These are phyloP conservation scores for Obba rivulosa DNA, from an alignment of 768 basidiomycete species.

Conservation along the genomic window DNA sequence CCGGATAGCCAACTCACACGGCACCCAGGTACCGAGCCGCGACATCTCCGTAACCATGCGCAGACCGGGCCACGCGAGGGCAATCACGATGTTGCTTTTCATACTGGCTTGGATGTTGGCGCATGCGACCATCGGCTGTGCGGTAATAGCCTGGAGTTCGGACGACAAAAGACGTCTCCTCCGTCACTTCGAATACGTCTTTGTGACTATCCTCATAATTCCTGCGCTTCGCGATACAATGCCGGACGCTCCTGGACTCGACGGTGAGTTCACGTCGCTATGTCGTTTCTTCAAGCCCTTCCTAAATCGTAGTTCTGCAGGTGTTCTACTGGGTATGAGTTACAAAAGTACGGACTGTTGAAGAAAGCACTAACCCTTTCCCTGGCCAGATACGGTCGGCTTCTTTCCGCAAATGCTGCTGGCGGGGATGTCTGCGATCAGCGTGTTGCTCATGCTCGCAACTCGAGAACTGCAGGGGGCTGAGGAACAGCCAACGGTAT, in stretches of 20 bases:
- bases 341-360: not conserved
- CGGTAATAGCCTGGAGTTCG: conserved; percentile 36
- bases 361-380: not conserved
- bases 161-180: conserved; percentile 26
- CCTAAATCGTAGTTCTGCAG: conserved; percentile 21
- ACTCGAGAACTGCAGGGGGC: conserved; percentile 29
- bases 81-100: conserved; percentile 43
- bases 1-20: conserved; percentile 37
- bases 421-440: conserved; percentile 33
- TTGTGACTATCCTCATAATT: conserved; percentile 39
- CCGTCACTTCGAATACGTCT: conserved; percentile 34
- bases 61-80: conserved; percentile 40
- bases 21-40: conserved; percentile 35
- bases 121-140: conserved; percentile 44
- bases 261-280: conserved; percentile 26
- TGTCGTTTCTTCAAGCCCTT: not conserved
- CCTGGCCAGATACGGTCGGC: conserved; percentile 43
- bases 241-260: conserved; percentile 53
- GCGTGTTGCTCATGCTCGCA: conserved; percentile 38
- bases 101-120: conserved; percentile 47
- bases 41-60: conserved; percentile 42
- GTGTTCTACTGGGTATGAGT: conserved; percentile 41
- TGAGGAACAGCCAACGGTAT: conserved; percentile 2
- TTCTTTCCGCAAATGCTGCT: conserved; percentile 57
- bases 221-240: conserved; percentile 49